Base-by-base conservation (phyloP, 2,329 filamentous ascomycete species). In the Leptographium radiaticola region DNA sequence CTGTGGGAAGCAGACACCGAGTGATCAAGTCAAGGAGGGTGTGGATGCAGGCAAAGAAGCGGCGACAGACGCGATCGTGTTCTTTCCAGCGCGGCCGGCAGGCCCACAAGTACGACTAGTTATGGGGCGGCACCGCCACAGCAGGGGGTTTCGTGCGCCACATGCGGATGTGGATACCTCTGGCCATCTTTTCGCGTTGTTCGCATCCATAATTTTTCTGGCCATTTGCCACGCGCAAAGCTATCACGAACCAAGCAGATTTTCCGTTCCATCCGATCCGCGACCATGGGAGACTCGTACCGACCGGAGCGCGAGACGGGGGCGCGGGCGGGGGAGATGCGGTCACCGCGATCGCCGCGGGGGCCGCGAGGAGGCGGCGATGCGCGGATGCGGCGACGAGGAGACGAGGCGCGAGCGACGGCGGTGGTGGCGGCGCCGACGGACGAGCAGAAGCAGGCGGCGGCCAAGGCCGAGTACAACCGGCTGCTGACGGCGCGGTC, bases 401-500 rank as follows among this genome's bases (percentile, higher is more conserved):
- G 54, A 13, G 16, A n/a, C 2, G 18, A 34, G 6, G 10, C 40
- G 30, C 62, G 44, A 4, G 11, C 38, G 30, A 62, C 62, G 49
- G 58, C 64, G 42, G 68, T 70, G 10, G 67, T 67, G 12, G 71
- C 72, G 5, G 67, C 68, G 52, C 75, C 73, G 58, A 82, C 79
- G 48, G 89, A 87, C 62, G 89, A 89, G 67, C 84, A 90, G 69
- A 95, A 94, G 70, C 88, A 91, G 70, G 87, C 84, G 30, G 83
- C 83, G 43, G 87, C 89, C 45, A 94, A 95, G 72, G 87, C 89
- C 59, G 90, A 96, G 73, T 94, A 95, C 71, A 84, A 94, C 70
- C 91, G 91, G 71, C 79, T 97, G 57, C 74, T 95, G 61, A 93
- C 80, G 60, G 91, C 95, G 81, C 86, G 93, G 60, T 95, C 89